Base-by-base conservation (phyloP, 345 rosid genomes). In the Arabis alpina region DNA sequence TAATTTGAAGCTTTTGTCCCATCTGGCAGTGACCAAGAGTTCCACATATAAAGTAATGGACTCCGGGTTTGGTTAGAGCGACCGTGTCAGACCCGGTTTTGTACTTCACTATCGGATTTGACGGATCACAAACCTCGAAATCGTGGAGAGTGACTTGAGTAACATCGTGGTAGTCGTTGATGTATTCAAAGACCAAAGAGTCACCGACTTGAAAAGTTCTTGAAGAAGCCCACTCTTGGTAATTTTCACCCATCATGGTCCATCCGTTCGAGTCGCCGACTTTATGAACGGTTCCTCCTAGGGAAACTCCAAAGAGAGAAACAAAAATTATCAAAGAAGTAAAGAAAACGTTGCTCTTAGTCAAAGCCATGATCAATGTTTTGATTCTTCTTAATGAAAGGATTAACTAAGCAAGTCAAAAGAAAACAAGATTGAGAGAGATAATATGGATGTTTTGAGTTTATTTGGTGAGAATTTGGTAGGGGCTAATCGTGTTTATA, bases 281-380 rank as follows among this genome's bases (percentile, higher is more conserved):
- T 16, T 52, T 73, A 58, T 73, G 63, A 39, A 65, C 40, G 15
- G 71, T 50, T 24, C 13, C 54, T 32, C 71, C 59, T 10, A 64
- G 27, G 10, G 50, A 30, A 10, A 11, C 47, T 15, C 58, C 44
- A 4, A 14, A 40, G 3, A 61, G 19, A 1, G 54, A n/a, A 13
- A 50, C n/a, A 8, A 23, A 6, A 4, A 23, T 10, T 0, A 50
- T n/a, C n/a, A 50, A 50, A 23, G 54, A 50, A 23, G 54, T 4
- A n/a, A 50, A 50, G 30, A 50, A 23, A 12, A 5, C 13, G 3
- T 23, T 50, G 3, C 30, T 50, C 54, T 50, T 23, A 24, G 4
- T 50, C 54, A 23, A 50, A 19, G 7, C 30, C 54, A 50, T 50
- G 55, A 51, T 25, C 9, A 19, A 50, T 51, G 55, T 25, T 25